These are phyloP conservation scores for Antrodiella citrinella DNA, from an alignment of 768 basidiomycete genomes.

Conservation along the genomic window DNA sequence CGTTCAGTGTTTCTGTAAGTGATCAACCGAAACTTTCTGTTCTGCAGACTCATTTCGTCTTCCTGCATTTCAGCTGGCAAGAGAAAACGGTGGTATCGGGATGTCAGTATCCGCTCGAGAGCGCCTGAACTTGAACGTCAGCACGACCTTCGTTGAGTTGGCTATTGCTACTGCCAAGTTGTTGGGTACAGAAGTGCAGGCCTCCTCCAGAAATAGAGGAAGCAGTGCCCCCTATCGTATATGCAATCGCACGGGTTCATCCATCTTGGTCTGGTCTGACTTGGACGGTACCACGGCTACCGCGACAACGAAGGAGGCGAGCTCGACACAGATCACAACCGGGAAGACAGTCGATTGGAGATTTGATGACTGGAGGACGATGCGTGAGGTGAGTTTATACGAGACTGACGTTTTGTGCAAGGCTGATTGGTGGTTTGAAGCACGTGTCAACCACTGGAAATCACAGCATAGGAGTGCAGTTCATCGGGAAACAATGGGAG, in stretches of 20 bases:
- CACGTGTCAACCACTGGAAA: conserved; percentile 47
- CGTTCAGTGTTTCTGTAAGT: conserved; percentile 62
- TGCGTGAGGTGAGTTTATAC: conserved; percentile 84
- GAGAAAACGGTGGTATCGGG: conserved; percentile 46
- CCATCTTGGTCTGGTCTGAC: conserved; percentile 83
- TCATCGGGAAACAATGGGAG: conserved; percentile 86
- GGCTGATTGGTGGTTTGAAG: conserved; percentile 18
- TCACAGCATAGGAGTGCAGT: conserved; percentile 80
- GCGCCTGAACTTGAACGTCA: conserved; percentile 85
- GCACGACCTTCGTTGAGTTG: conserved; percentile 83
- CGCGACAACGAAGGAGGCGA: conserved; percentile 36
- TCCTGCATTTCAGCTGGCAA: conserved; percentile 49
- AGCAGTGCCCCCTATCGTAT: conserved; percentile 92
- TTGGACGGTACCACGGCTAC: conserved; percentile 37
- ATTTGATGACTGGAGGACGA: conserved; percentile 92
- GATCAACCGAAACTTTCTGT: too few relatives aligned
- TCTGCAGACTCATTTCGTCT: too few relatives aligned
- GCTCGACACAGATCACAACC: conserved; percentile 55
- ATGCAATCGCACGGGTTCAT: conserved; percentile 83
- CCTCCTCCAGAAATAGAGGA: conserved; percentile 73
- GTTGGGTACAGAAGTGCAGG: conserved; percentile 66
- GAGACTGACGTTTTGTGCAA: not conserved
- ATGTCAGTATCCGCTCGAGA: conserved; percentile 67
- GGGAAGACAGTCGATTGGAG: conserved; percentile 87
- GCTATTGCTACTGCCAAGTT: conserved; percentile 64